These are phyloP conservation scores for Diaporthe destruens DNA, from an alignment of 2,329 filamentous ascomycete genomes.

Conservation along the genomic window DNA sequence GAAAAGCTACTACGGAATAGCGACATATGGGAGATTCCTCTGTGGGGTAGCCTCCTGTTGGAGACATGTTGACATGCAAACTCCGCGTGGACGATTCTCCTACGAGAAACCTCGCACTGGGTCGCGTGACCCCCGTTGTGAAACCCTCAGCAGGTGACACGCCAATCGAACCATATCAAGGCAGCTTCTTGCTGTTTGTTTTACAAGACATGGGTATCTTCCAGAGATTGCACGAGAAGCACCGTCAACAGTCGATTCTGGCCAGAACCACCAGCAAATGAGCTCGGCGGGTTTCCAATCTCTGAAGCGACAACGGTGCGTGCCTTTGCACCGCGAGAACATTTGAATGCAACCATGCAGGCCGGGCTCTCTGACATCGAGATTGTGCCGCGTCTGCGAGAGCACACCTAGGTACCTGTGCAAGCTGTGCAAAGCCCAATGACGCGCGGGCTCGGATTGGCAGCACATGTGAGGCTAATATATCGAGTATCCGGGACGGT, in stretches of 20 bases:
- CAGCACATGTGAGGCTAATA: constrained; percentile 24
- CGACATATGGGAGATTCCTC: not conserved
- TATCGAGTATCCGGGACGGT: constrained; percentile 3
- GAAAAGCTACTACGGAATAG: not conserved
- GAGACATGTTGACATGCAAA: not conserved
- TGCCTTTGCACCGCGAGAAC: not conserved
- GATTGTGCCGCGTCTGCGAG: not conserved
- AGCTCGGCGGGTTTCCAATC: constrained; percentile 1
- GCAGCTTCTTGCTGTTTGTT: not conserved
- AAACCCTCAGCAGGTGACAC: not conserved
- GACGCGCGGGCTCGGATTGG: not conserved
- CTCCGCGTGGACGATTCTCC: too few relatives aligned
- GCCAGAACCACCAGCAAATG: not conserved
- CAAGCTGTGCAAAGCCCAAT: constrained; percentile 14
- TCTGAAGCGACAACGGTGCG: not conserved
- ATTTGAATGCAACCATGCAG: not conserved
- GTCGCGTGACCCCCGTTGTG: not conserved
- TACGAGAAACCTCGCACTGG: not conserved
- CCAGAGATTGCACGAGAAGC: not conserved
- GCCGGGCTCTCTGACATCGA: not conserved
- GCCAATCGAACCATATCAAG: not conserved
- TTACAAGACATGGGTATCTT: not conserved
- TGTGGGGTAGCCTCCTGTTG: not conserved
- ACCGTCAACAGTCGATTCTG: not conserved
- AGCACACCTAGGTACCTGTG: not conserved